Conservation (phyloP, 495 filamentous ascomycete genomes). For the Talaromyces proteolyticus region DNA sequence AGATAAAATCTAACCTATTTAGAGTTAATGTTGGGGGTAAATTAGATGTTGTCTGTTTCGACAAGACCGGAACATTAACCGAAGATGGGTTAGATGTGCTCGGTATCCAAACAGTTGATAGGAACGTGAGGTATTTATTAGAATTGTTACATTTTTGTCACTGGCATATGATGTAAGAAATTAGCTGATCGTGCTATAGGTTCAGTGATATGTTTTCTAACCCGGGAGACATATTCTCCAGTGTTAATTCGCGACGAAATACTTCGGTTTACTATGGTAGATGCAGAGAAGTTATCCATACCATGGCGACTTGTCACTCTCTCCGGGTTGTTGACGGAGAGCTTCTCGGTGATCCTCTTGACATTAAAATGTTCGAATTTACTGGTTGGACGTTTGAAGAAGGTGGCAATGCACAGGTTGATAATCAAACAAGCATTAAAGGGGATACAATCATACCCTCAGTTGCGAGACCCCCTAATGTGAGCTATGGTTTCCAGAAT, state of each 20-base stretch:
- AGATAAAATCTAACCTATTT: slow-evolving; percentile 1
- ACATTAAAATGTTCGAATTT: slow-evolving; percentile 99
- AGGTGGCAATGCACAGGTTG: slow-evolving; percentile 46
- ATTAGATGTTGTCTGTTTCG: slow-evolving; percentile 93
- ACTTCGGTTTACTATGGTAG: slow-evolving; percentile 43
- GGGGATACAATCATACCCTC: slow-evolving; percentile 66
- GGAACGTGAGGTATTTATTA: slow-evolving; percentile 38
- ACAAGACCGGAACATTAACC: slow-evolving; percentile 96
- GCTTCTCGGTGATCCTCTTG: slow-evolving; percentile 87
- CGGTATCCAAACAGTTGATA: slow-evolving; percentile 70
- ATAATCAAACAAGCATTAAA: slow-evolving; percentile 49
- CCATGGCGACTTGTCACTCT: slow-evolving; percentile 98
- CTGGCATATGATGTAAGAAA: not conserved
- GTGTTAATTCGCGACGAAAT: slow-evolving; percentile 39
- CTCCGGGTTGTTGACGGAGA: slow-evolving; percentile 81
- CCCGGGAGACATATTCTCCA: slow-evolving; percentile 48
- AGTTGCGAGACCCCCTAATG: slow-evolving; percentile 69
- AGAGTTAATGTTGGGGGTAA: slow-evolving; percentile 94
- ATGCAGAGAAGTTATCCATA: slow-evolving; percentile 70
- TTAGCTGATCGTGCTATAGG: slow-evolving; percentile 21
- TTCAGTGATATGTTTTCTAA: slow-evolving; percentile 58
- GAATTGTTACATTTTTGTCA: not conserved
- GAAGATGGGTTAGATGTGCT: slow-evolving; percentile 97
- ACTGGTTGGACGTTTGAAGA: slow-evolving; percentile 92
- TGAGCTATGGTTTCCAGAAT: slow-evolving; percentile 49